phyloP scores from a whole-genome alignment of 371 early-diverging fungal species.

The Amoeboaphelidium protococcarum region DNA sequence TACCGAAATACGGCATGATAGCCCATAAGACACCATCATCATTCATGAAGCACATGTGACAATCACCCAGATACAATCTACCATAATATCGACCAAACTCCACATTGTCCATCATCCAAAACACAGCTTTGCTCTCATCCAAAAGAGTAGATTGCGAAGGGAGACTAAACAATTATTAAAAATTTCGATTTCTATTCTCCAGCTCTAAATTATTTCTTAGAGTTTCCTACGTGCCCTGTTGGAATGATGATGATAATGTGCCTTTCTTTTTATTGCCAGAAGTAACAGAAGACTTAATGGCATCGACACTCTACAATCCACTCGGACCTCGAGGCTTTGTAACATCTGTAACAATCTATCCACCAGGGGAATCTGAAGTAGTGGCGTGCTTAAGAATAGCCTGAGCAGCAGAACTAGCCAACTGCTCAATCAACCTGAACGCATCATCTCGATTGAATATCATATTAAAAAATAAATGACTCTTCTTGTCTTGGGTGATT shows the following conservation, averaged over 20 bases:
- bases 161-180: constrained; percentile 39
- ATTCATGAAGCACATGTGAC: constrained; percentile 44
- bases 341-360: no score
- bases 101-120: constrained; percentile 13
- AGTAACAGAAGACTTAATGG: background rate
- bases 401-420: constrained; percentile 34
- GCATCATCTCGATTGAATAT: constrained; percentile 75
- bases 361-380: no score
- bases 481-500: constrained; percentile 40
- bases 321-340: no score
- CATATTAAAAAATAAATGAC: constrained; percentile 72
- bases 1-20: constrained; percentile 60
- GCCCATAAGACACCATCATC: constrained; percentile 32
- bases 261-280: background rate
- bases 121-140: constrained; percentile 17
- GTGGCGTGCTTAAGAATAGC: background rate
- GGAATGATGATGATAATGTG: background rate
- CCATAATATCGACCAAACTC: constrained; percentile 19
- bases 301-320: background rate
- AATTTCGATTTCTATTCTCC: constrained; percentile 48
- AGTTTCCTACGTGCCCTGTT: constrained; percentile 1
- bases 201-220: constrained; percentile 20
- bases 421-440: constrained; percentile 60
- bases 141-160: constrained; percentile 32
- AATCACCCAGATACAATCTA: constrained; percentile 42